Evolutionary conservation across 495 filamentous ascomycete genomes (phyloP).

Genomic region (Podospora appendiculata): DNA sequence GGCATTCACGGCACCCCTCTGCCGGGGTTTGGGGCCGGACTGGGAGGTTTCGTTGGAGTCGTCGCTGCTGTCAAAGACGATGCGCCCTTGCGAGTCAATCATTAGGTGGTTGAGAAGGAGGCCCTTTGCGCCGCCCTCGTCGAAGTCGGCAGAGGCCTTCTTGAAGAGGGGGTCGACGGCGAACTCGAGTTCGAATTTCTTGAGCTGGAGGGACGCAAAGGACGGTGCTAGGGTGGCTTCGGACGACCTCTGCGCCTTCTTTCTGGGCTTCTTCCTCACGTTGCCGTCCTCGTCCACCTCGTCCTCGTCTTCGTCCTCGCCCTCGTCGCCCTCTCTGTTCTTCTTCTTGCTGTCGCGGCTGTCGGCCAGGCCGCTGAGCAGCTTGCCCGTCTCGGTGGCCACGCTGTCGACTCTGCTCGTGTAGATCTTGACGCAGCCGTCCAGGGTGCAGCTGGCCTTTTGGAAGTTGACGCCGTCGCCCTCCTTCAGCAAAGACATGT

Average conservation of each 20-base stretch:
- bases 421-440: conserved; percentile 99
- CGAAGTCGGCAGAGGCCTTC: conserved; percentile 95
- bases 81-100: conserved; percentile 83
- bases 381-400: conserved; percentile 91
- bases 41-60: conserved; percentile 60
- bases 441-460: conserved; percentile 93
- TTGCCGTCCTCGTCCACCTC: conserved; percentile 74
- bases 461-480: conserved; percentile 98
- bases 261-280: conserved; percentile 61
- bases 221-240: conserved; percentile 86
- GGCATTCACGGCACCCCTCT: conserved; percentile 34
- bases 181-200: conserved; percentile 96
- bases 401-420: conserved; percentile 98
- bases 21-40: conserved; percentile 27
- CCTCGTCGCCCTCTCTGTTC: conserved; percentile 50
- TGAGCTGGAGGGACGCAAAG: conserved; percentile 81
- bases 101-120: conserved; percentile 89
- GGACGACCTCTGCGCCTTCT: conserved; percentile 71
- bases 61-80: conserved; percentile 97
- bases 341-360: conserved; percentile 72
- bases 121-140: conserved; percentile 96
- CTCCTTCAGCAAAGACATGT: conserved; percentile 95
- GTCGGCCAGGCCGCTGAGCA: conserved; percentile 90
- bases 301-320: conserved; percentile 67
- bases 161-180: conserved; percentile 97